A percentile compares a stretch with the other conserved stretches of the same genome.
These are phyloP conservation scores for Berkeleyomyces rouxiae DNA, from an alignment of 2,329 filamentous ascomycete genomes.

Conservation along the genomic window DNA sequence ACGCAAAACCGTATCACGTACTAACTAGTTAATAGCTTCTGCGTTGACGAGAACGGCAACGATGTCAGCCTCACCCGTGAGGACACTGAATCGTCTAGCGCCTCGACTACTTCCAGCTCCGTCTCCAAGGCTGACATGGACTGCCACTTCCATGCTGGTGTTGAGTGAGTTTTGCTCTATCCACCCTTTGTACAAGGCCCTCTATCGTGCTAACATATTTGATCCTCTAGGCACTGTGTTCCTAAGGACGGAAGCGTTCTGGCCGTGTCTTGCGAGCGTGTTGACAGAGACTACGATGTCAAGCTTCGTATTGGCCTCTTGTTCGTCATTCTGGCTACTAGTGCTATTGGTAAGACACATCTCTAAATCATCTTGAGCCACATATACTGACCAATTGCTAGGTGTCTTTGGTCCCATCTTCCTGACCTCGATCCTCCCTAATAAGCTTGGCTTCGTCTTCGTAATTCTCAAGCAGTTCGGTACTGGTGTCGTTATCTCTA, in stretches of 20 bases:
- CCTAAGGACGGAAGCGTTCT: constrained; percentile 21
- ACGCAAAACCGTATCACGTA: background rate
- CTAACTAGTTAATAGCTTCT: constrained; percentile 32
- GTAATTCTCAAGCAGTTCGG: constrained; percentile 57
- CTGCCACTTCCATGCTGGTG: constrained; percentile 60
- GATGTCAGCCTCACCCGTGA: constrained; percentile 36
- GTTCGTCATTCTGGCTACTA: constrained; percentile 55
- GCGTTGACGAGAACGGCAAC: constrained; percentile 39
- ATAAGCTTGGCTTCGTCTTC: constrained; percentile 34
- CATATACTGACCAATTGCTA: constrained; percentile 15
- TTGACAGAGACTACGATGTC: constrained; percentile 45
- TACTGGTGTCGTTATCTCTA: constrained; percentile 55
- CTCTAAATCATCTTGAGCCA: background rate
- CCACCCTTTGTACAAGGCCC: background rate
- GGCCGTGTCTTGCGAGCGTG: constrained; percentile 29
- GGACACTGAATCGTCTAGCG: constrained; percentile 18
- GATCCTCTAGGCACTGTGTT: constrained; percentile 37
- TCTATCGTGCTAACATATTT: constrained; percentile 9
- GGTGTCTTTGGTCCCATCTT: constrained; percentile 51
- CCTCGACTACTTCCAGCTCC: background rate
- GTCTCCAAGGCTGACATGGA: constrained; percentile 21
- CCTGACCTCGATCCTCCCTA: constrained; percentile 38
- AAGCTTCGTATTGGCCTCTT: constrained; percentile 52
- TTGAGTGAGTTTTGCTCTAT: constrained; percentile 40
- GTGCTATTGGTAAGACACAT: constrained; percentile 36